Base-by-base conservation (phyloP, 1,284 basidiomycete genomes). In the Rhodotorula sp. region DNA sequence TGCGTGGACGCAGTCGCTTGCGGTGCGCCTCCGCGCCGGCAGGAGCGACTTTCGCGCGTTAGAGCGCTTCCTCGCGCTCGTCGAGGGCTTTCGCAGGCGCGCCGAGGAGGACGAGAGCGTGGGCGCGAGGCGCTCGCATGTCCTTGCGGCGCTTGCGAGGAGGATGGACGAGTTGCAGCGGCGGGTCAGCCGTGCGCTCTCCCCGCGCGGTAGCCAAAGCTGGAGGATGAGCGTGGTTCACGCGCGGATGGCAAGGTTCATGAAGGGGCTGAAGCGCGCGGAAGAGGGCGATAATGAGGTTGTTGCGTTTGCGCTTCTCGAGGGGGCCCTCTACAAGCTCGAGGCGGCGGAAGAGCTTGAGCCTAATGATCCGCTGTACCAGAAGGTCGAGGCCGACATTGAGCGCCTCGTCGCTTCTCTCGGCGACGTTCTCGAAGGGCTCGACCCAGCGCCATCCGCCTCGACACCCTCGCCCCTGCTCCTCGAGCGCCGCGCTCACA, bases 1-100 rank as follows among this genome's bases (percentile, higher is more conserved):
- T 5, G 73, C 73, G 13, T 75, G 73, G 73, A 75, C 72, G 68
- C 56, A 63, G 41, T 66, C 68, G 19, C 41, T 75, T 27, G 68
- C 60, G 15, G 61, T 70, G 0, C 48, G 62, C 29, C 53, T 72
- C 34, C 44, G 46, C 10, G 32, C 32, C 8, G 53, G 53, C 32
- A 32, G 32, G 8, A 21, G 22, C 53, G 29, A 32, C 15, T 32
- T 29, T 7, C 17, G 19, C 6, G 53, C 53, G 6, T 32, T 54
- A 17, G 29, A 34, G 32, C 53, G 53, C 53, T 54, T 54, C 53
- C 12, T 22, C 21, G 8, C 6, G n/a, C n/a, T 54, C 29, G 34
- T 34, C 9, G 6, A 29, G 8, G 32, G 2, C 32, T 34, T 54
- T 13, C 29, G 27, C 17, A 22, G 17, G 32, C 3, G 19, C 53